These are phyloP conservation scores for Lipomyces chichibuensis DNA, from an alignment of 805 yeast species.

Conservation along the genomic window DNA sequence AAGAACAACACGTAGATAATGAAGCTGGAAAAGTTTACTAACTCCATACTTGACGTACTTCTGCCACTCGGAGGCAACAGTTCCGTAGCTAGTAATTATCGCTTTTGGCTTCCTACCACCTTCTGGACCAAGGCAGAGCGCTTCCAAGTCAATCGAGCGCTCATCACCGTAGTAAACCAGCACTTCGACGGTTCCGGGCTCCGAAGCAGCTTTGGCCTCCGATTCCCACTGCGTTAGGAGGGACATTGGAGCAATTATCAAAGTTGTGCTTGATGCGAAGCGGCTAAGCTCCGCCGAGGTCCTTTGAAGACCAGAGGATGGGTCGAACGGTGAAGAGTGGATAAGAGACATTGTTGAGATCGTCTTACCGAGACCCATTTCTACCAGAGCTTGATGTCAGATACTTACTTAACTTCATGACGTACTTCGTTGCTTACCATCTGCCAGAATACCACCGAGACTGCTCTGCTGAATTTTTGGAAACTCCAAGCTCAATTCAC, in stretches of 20 bases:
- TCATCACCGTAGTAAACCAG: conserved; percentile 76
- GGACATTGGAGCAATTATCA: conserved; percentile 88
- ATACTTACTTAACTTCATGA: neutral
- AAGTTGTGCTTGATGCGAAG: conserved; percentile 54
- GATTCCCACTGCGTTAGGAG: conserved; percentile 87
- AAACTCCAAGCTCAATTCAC: conserved; percentile 69
- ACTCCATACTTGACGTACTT: conserved; percentile 40
- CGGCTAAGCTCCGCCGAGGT: neutral
- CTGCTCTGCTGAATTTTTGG: conserved; percentile 62
- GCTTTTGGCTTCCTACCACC: conserved; percentile 52
- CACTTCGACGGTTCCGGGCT: conserved; percentile 37
- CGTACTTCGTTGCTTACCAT: conserved; percentile 48
- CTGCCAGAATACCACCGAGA: conserved; percentile 88
- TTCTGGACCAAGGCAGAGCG: conserved; percentile 47
- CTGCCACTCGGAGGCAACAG: conserved; percentile 75
- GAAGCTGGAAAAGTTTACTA: conserved; percentile 68
- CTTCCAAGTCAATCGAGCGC: conserved; percentile 53
- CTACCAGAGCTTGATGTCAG: conserved; percentile 6
- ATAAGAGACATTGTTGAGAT: conserved; percentile 78
- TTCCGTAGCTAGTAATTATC: conserved; percentile 84
- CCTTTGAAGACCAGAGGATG: neutral
- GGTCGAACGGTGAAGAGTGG: conserved; percentile 50
- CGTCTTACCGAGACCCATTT: conserved; percentile 96
- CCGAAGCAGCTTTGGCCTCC: conserved; percentile 64
- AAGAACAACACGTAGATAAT: conserved; percentile 73